Evolutionary conservation across 2,329 filamentous ascomycete genomes (phyloP).

Genomic region (Penicillium decumbens): DNA sequence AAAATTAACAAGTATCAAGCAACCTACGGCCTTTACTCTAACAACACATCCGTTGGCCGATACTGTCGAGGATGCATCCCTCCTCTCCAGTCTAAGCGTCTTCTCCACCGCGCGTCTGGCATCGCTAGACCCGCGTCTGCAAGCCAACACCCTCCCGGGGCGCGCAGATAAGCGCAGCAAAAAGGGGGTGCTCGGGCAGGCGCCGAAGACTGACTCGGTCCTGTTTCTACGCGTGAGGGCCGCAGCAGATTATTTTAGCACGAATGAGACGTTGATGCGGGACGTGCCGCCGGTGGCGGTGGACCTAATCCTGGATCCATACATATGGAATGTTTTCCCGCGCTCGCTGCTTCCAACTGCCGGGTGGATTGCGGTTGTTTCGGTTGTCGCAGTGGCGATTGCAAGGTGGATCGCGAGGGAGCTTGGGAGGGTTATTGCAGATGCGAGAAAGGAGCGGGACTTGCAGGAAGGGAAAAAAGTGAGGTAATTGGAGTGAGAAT

Average conservation of each 20-base stretch:
- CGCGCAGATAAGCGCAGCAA: not conserved
- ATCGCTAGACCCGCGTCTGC: constrained; percentile 16
- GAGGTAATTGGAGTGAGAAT: constrained; percentile 4
- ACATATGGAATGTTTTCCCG: constrained; percentile 72
- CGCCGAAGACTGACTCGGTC: constrained; percentile 44
- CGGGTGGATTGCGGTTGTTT: constrained; percentile 62
- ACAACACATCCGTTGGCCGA: constrained; percentile 58
- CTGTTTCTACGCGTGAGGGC: constrained; percentile 71
- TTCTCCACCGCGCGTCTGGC: constrained; percentile 55
- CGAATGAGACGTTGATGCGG: constrained; percentile 69
- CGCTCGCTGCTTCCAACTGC: constrained; percentile 69
- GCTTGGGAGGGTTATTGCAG: constrained; percentile 24
- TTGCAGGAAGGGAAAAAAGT: constrained; percentile 19
- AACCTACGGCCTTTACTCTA: constrained; percentile 77
- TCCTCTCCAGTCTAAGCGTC: constrained; percentile 61
- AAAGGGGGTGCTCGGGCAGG: constrained; percentile 9
- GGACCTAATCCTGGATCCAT: constrained; percentile 84
- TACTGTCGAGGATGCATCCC: constrained; percentile 58
- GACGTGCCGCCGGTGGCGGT: constrained; percentile 67
- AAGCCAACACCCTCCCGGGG: constrained; percentile 14
- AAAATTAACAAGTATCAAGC: constrained; percentile 49
- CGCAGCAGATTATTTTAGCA: constrained; percentile 79
- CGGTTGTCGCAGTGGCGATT: constrained; percentile 49
- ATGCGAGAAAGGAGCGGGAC: constrained; percentile 13
- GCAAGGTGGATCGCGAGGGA: constrained; percentile 25